Evolutionary conservation across 1,284 basidiomycete genomes (phyloP).

Genomic region (Xerocomus minutiporus): DNA sequence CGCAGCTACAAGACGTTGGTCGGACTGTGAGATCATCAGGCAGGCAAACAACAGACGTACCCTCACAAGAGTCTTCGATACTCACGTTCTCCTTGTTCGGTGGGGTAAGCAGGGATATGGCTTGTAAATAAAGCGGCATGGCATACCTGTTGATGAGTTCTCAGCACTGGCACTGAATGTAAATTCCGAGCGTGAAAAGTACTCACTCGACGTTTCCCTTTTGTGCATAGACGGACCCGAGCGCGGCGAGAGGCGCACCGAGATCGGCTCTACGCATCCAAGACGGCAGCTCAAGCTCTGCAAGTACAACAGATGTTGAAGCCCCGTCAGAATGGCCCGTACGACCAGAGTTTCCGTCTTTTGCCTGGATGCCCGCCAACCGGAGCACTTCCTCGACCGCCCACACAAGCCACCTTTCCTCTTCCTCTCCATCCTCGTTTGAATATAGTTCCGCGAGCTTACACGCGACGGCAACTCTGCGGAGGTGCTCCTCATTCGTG

Average conservation of each 20-base stretch:
- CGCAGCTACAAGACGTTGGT: constrained; percentile 43
- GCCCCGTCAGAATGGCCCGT: neutral
- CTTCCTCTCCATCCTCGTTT: constrained; percentile 35
- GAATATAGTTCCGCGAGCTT: constrained; percentile 61
- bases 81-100: constrained; percentile 35
- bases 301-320: constrained; percentile 31
- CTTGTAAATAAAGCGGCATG: constrained; percentile 61
- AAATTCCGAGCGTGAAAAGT: neutral
- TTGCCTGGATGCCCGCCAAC: constrained; percentile 29
- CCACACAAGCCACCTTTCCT: constrained; percentile 57
- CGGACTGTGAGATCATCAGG: neutral
- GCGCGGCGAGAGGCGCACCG: constrained; percentile 63
- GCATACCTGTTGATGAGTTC: constrained; percentile 46
- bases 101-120: constrained; percentile 61
- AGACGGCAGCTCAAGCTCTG: constrained; percentile 53
- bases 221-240: constrained; percentile 60
- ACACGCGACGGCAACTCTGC: constrained; percentile 59
- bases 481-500: constrained; percentile 47
- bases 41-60: constrained; percentile 29
- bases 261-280: constrained; percentile 62
- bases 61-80: constrained; percentile 56
- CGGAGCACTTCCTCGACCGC: constrained; percentile 59
- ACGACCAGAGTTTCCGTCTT: neutral
- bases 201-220: constrained; percentile 60
- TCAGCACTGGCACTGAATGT: neutral